A percentile compares a stretch with the other conserved stretches of the same genome.
Evolutionary conservation across 2,329 filamentous ascomycete species (phyloP).

Genomic region (Hypoxylon sp.): DNA sequence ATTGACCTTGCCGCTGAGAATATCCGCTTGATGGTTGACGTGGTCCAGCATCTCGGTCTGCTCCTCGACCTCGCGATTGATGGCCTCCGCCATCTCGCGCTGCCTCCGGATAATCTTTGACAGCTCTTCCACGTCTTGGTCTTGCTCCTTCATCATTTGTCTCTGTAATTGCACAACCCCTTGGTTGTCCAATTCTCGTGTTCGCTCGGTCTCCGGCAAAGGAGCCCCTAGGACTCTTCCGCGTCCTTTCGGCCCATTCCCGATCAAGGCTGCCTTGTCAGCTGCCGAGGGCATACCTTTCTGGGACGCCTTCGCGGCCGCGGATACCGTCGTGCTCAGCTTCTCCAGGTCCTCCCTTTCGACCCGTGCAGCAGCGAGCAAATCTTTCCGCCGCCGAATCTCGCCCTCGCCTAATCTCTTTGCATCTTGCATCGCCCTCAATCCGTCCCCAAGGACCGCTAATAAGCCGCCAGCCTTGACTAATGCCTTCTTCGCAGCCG

Average conservation of each 20-base stretch:
- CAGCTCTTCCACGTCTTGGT: conserved; percentile 78
- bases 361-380: conserved; percentile 77
- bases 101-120: conserved; percentile 79
- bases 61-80: conserved; percentile 79
- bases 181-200: conserved; percentile 81
- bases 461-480: conserved; percentile 78
- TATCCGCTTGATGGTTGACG: conserved; percentile 76
- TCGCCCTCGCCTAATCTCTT: conserved; percentile 80
- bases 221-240: conserved; percentile 81
- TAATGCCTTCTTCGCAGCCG: conserved; percentile 81
- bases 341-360: conserved; percentile 84
- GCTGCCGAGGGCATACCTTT: conserved; percentile 64
- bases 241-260: conserved; percentile 57
- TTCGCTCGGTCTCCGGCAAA: conserved; percentile 80
- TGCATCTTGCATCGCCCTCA: conserved; percentile 69
- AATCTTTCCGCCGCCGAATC: conserved; percentile 77
- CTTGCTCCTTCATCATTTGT: conserved; percentile 81
- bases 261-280: conserved; percentile 67
- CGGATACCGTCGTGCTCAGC: conserved; percentile 70
- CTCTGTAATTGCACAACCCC: conserved; percentile 82
- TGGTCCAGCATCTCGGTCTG: conserved; percentile 80
- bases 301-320: conserved; percentile 60
- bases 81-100: conserved; percentile 82
- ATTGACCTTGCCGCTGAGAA: conserved; percentile 77
- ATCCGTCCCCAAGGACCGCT: conserved; percentile 74